Evolutionary conservation across 75 land plant genomes (phyloP), one percentile per base, ranked within the genome.

Genomic region (Adiantum capillusveneris): DNA sequence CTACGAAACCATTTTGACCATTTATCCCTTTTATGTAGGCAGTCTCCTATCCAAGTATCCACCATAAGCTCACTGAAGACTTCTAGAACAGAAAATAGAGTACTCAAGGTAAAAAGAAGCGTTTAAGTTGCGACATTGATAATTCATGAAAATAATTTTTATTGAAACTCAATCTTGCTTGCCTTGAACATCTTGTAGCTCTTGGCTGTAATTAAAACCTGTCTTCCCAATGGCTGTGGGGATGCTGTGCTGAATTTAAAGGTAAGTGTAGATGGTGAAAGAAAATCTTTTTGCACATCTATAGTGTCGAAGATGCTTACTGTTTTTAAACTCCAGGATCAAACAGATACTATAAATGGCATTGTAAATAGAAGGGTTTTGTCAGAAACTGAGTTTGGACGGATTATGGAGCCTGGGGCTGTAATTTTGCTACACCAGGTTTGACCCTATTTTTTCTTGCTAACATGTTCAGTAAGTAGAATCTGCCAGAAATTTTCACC

Each of bases 391-490:
- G 69, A 81, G 20, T 64, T 63, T 65, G 80, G 75, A 22, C 70
- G 68, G 60, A 64, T 81, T 30, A 64, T 87, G 22, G 67, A 67
- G 48, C 72, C 77, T 69, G 92, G 87, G 22, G 60, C 82, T 17
- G 88, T 76, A 21, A 66, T 87, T 19, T 59, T 84, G 54, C 74
- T 87, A 9, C 76, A 72, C 39, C 68, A 84, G 92, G 91, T 87
- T 28, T 43, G 11, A 49, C 26, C 51, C 12, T 46, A 6, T 21
- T n/a, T n/a, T n/a, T n/a, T n/a, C n/a, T n/a, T n/a, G n/a, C n/a
- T n/a, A n/a, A n/a, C n/a, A n/a, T n/a, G n/a, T n/a, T n/a, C n/a
- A n/a, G n/a, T n/a, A n/a, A n/a, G n/a, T n/a, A n/a, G n/a, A n/a
- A n/a, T n/a, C n/a, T n/a, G n/a, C n/a, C n/a, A n/a, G n/a, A n/a